These are phyloP conservation scores for Fusarium denticulatum DNA, from an alignment of 2,329 filamentous ascomycete genomes.

Conservation along the genomic window DNA sequence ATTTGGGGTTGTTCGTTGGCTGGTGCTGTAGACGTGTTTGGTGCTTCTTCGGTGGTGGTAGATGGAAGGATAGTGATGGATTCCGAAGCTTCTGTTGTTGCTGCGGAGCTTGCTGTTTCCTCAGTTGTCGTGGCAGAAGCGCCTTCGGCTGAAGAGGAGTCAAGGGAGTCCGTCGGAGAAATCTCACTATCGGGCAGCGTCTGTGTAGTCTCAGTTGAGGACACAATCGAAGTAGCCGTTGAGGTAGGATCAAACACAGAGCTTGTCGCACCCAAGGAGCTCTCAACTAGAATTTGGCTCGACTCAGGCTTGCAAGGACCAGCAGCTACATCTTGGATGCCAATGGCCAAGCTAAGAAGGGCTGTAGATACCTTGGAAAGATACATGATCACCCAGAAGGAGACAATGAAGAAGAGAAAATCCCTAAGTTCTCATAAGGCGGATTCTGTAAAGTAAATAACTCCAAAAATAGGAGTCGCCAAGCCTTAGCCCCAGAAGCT, in stretches of 20 bases:
- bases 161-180: no score
- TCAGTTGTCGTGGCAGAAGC: neutral
- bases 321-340: neutral
- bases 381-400: neutral
- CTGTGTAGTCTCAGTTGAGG: neutral
- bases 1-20: neutral
- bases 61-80: neutral
- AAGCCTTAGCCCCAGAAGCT: neutral
- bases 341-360: neutral
- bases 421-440: neutral
- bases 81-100: no score
- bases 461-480: neutral
- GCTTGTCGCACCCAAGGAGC: no score
- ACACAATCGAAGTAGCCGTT: neutral
- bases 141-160: no score
- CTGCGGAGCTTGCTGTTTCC: no score
- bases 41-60: neutral
- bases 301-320: neutral
- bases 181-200: accelerated
- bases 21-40: neutral
- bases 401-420: accelerated
- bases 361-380: accelerated
- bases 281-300: accelerated
- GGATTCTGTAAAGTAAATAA: neutral
- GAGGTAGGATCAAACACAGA: neutral